These are phyloP conservation scores for Endogone sp. DNA, from an alignment of 192 early-diverging fungal genomes.

Conservation along the genomic window DNA sequence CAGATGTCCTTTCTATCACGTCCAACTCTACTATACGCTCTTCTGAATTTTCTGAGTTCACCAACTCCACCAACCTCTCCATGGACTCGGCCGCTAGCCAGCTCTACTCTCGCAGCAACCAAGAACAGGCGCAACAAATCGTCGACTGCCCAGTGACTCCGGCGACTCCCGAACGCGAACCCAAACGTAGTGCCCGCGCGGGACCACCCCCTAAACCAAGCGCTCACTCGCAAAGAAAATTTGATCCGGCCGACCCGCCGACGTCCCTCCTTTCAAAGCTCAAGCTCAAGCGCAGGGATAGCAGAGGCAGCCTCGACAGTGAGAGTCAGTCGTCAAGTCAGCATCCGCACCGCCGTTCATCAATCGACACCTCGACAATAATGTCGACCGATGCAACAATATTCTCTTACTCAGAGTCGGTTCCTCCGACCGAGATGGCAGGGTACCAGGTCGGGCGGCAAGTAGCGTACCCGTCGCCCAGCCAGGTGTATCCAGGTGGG, in stretches of 20 bases:
- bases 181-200: background rate
- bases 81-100: background rate
- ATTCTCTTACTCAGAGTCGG: no score
- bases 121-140: no score
- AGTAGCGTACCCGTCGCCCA: background rate
- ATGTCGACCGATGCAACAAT: no score
- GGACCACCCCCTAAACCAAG: no score
- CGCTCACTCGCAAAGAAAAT: background rate
- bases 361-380: no score
- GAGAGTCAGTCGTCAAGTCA: background rate
- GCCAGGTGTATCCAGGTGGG: background rate
- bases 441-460: background rate
- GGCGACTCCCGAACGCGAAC: background rate
- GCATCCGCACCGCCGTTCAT: background rate
- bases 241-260: no score
- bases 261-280: background rate
- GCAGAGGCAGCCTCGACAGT: background rate
- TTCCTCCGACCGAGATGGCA: background rate
- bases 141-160: no score
- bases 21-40: background rate
- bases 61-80: background rate
- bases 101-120: background rate
- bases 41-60: background rate
- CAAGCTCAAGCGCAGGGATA: background rate
- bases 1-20: background rate